Evolutionary conservation across 202 grass and related monocot genomes (phyloP).

Genomic region (Eragrostis tef): DNA sequence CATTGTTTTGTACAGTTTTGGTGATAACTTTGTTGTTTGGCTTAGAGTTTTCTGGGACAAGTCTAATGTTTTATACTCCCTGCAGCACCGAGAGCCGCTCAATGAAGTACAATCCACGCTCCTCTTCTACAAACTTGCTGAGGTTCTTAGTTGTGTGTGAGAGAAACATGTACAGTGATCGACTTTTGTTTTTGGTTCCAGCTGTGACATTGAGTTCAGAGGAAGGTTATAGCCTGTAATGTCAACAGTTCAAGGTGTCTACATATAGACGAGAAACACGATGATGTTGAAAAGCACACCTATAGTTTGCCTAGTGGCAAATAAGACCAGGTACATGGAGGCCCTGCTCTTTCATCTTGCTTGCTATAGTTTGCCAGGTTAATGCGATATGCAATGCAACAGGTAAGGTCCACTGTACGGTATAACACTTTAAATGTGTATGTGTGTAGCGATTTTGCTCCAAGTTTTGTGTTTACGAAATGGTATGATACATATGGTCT

Average conservation of each 20-base stretch:
- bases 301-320: slow-evolving; percentile 40
- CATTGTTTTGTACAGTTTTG: not conserved
- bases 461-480: slow-evolving; percentile 20
- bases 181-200: slow-evolving; percentile 44
- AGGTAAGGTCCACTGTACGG: slow-evolving; percentile 23
- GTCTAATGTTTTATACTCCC: slow-evolving; percentile 20
- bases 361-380: slow-evolving; percentile 27
- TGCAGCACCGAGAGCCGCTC: slow-evolving; percentile 69
- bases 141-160: slow-evolving; percentile 38
- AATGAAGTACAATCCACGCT: slow-evolving; percentile 31
- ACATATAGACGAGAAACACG: slow-evolving; percentile 26
- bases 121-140: slow-evolving; percentile 38
- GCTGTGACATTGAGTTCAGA: slow-evolving; percentile 44
- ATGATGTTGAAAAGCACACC: slow-evolving; percentile 37
- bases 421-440: not conserved
- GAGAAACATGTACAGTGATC: slow-evolving; percentile 63
- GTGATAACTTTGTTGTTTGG: not conserved
- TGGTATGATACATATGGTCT: not conserved
- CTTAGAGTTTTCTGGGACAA: not conserved
- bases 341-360: slow-evolving; percentile 18
- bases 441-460: slow-evolving; percentile 34
- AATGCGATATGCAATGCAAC: slow-evolving; percentile 6
- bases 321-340: slow-evolving; percentile 50
- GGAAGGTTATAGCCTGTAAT: slow-evolving; percentile 39
- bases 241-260: slow-evolving; percentile 28